Evolutionary conservation across 2,329 filamentous ascomycete genomes (phyloP), one percentile per base, ranked within the genome.

Genomic region (Trichoderma afroharzianum): DNA sequence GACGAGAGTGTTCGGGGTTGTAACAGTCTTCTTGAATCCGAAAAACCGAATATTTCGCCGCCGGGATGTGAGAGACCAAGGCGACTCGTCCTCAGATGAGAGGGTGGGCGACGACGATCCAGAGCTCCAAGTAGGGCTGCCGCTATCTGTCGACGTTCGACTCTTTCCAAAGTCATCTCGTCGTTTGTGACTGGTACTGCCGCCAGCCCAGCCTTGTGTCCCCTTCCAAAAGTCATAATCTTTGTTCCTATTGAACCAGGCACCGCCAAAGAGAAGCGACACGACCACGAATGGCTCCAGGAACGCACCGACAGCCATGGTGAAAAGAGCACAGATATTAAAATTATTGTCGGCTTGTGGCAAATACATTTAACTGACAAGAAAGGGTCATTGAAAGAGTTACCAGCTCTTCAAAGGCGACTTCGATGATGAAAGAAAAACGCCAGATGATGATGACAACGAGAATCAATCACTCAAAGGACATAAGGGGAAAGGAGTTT

Each of bases 261-360:
- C 80, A n/a, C 82, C 82, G 71, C 82, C 83, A 57, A 83, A 83
- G 32, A 84, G 79, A 24, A 84, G 79, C 30, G 80, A 80, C 68
- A 84, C 79, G 64, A 84, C 82, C 36, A 83, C 77, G 57, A 84
- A 78, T 26, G 82, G 82, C 74, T 84, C 82, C 64, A 82, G 76
- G 70, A 84, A 79, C 9, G 82, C 80, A 59, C 82, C 82, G 71
- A 83, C 74, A 68, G 79, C 79, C 82, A 84, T 84, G 24, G 47
- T 72, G 63, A 67, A 70, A 39, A 21, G 58, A 24, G 50, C 55
- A 69, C 58, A 68, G 32, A 72, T 55, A 50, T 69, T 69, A 50
- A 55, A 55, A 53, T 50, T 68, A 62, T 71, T 66, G 55, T 66
- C 68, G 61, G 58, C 61, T 58, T 62, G 39, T 26, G 68, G 50